Conservation (phyloP, 139 green algal genomes). For the Picochlorum costavermella region DNA sequence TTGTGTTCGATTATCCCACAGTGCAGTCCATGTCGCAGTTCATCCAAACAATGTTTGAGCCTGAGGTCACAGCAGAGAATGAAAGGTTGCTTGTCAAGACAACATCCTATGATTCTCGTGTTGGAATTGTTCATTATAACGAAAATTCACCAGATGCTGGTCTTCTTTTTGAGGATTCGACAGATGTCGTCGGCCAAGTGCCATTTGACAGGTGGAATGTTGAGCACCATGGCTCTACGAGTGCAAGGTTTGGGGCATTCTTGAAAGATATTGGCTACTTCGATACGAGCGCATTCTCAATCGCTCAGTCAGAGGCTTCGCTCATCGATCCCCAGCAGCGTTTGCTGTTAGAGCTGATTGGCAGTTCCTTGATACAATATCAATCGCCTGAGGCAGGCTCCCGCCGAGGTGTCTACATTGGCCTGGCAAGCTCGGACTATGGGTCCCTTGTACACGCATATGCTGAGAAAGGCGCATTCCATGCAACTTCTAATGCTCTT, state of each 20-base stretch:
- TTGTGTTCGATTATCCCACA: slow-evolving; percentile 68
- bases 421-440: slow-evolving; percentile 67
- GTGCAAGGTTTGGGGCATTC: slow-evolving; percentile 48
- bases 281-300: slow-evolving; percentile 56
- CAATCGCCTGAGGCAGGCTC: neutral
- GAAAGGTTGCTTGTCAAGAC: neutral
- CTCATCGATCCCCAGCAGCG: slow-evolving; percentile 65
- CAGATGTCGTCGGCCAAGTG: slow-evolving; percentile 39
- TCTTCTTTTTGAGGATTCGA: neutral
- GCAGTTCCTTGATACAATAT: slow-evolving; percentile 16
- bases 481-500: slow-evolving; percentile 52
- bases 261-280: slow-evolving; percentile 44
- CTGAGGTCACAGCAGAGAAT: slow-evolving; percentile 1
- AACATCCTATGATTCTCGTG: neutral
- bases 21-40: slow-evolving; percentile 20
- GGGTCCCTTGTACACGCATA: slow-evolving; percentile 37
- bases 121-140: slow-evolving; percentile 2
- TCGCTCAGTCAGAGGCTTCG: slow-evolving; percentile 44
- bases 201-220: slow-evolving; percentile 46
- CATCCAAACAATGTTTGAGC: slow-evolving; percentile 3
- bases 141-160: slow-evolving; percentile 4
- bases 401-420: slow-evolving; percentile 57
- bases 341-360: slow-evolving; percentile 26
- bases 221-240: slow-evolving; percentile 21
- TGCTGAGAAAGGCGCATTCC: slow-evolving; percentile 40